Evolutionary conservation across 2,329 filamentous ascomycete genomes (phyloP).

Genomic region (Endocalyx cinctus): DNA sequence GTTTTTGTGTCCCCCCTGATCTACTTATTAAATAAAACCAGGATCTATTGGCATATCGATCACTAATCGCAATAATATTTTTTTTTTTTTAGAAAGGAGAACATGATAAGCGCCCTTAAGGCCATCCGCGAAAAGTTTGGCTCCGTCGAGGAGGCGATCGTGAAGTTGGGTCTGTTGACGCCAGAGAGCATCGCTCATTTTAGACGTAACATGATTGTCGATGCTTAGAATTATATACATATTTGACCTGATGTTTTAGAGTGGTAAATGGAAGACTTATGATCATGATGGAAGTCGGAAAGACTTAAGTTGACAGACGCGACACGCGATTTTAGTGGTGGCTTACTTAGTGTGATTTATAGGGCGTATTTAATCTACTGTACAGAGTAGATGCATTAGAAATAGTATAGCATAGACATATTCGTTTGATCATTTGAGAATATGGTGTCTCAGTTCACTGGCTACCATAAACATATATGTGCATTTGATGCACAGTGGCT

Average conservation of each 20-base stretch:
- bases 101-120: constrained; percentile 40
- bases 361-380: no score
- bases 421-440: no score
- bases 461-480: no score
- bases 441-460: no score
- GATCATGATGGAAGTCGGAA: not conserved
- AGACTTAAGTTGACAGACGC: not conserved
- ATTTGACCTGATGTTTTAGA: constrained; percentile 1
- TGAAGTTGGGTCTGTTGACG: constrained; percentile 49
- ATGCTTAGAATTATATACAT: constrained; percentile 7
- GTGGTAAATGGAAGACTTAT: not conserved
- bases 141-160: constrained; percentile 57
- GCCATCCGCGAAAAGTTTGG: constrained; percentile 57
- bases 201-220: constrained; percentile 15
- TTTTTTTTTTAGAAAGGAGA: constrained; percentile 37
- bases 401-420: no score
- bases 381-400: no score
- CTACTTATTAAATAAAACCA: not conserved
- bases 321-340: no score
- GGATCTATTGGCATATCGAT: not conserved
- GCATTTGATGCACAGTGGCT: no score
- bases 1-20: constrained; percentile 10
- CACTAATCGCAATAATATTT: no score
- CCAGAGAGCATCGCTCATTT: constrained; percentile 42
- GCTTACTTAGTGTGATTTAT: no score